Evolutionary conservation across 495 filamentous ascomycete genomes (phyloP).

Genomic region (Penicillium parvum): DNA sequence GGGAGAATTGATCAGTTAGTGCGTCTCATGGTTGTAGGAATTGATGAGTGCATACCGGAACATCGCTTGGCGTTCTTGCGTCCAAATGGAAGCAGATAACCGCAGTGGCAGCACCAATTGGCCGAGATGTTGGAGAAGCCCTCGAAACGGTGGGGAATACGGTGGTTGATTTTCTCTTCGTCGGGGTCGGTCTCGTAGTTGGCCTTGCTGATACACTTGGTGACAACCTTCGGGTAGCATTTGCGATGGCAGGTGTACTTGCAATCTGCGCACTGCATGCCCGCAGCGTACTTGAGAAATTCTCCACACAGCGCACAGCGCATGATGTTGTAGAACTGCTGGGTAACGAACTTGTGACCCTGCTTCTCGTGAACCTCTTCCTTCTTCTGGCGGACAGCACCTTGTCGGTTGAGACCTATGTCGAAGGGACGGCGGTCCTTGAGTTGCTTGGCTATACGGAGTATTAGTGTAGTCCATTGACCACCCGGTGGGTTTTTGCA

Average conservation of each 20-base stretch:
- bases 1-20: too few relatives aligned
- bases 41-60: slow-evolving; percentile 54
- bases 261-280: slow-evolving; percentile 99
- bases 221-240: slow-evolving; percentile 95
- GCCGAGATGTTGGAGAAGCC: slow-evolving; percentile 93
- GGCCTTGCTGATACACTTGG: slow-evolving; percentile 99
- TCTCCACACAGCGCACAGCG: slow-evolving; percentile 97
- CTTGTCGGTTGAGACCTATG: slow-evolving; percentile 86
- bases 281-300: slow-evolving; percentile 95
- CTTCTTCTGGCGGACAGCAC: slow-evolving; percentile 93
- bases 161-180: slow-evolving; percentile 98
- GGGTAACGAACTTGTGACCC: slow-evolving; percentile 95
- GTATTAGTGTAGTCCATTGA: slow-evolving; percentile 29
- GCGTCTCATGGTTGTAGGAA: too few relatives aligned
- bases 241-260: slow-evolving; percentile 98
- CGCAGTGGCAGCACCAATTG: slow-evolving; percentile 99
- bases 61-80: slow-evolving; percentile 92
- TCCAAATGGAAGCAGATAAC: slow-evolving; percentile 94
- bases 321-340: slow-evolving; percentile 99
- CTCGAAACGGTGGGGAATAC: slow-evolving; percentile 95
- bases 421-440: slow-evolving; percentile 71
- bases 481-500: slow-evolving; percentile 30
- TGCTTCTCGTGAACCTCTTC: slow-evolving; percentile 98
- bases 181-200: slow-evolving; percentile 97
- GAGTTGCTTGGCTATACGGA: slow-evolving; percentile 56